phyloP scores from a whole-genome alignment of 257 asterid genomes.

The Rhazya stricta region DNA sequence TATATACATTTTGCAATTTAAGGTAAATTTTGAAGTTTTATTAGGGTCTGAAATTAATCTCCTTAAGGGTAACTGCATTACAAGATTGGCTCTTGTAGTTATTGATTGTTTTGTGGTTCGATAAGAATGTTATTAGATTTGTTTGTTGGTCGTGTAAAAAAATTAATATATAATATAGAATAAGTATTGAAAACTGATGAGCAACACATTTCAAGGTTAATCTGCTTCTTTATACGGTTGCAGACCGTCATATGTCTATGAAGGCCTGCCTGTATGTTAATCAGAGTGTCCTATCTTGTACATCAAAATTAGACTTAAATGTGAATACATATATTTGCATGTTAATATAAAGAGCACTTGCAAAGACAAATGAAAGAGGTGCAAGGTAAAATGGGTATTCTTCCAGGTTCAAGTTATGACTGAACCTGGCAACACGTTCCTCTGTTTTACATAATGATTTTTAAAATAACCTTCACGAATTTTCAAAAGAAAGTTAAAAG shows the following conservation, averaged over 20 bases:
- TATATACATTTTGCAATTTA: not conserved
- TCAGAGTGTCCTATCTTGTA: not conserved
- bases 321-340: not conserved
- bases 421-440: too few species aligned
- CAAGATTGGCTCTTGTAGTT: too few species aligned
- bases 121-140: not conserved
- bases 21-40: not conserved
- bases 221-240: not conserved
- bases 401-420: not conserved
- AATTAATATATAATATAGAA: too few species aligned
- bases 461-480: not conserved
- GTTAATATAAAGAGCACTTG: not conserved
- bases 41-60: slow-evolving; percentile 2
- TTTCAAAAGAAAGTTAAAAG: not conserved
- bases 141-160: not conserved
- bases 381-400: not conserved
- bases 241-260: not conserved
- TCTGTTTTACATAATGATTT: not conserved
- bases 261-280: not conserved
- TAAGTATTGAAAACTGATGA: not conserved
- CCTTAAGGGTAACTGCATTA: not conserved
- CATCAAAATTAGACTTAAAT: not conserved
- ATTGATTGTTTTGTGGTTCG: not conserved
- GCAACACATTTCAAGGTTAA: not conserved
- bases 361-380: not conserved